Evolutionary conservation across 371 early-diverging fungal species (phyloP).

Genomic region (Mucor mucedo): DNA sequence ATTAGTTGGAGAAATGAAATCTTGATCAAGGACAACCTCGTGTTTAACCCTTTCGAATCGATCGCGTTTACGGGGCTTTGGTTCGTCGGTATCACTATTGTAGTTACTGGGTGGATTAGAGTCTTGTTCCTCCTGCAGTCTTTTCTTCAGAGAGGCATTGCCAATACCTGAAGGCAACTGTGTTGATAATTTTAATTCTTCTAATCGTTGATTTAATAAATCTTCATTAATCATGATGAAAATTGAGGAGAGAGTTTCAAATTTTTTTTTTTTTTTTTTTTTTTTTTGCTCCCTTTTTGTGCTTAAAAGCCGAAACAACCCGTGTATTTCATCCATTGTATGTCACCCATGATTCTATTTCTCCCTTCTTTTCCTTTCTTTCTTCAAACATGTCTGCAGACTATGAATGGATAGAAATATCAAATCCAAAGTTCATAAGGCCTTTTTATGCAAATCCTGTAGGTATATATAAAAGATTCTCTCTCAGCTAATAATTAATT

Average conservation of each 20-base stretch:
- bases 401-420: slow-evolving; percentile 21
- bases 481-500: not conserved
- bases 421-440: slow-evolving; percentile 16
- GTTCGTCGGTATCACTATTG: slow-evolving; percentile 51
- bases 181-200: slow-evolving; percentile 9
- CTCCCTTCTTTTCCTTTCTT: not conserved
- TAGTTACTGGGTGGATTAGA: slow-evolving; percentile 47
- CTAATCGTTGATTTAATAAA: slow-evolving; percentile 12
- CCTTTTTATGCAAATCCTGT: slow-evolving; percentile 24
- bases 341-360: not conserved
- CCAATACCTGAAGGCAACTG: slow-evolving; percentile 38
- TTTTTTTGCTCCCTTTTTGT: not conserved
- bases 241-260: not conserved
- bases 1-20: slow-evolving; percentile 30
- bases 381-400: slow-evolving; percentile 4
- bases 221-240: slow-evolving; percentile 13
- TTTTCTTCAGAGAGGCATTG: slow-evolving; percentile 26
- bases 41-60: slow-evolving; percentile 20
- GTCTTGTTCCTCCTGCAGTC: slow-evolving; percentile 26
- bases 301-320: too few relatives aligned
- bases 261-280: not conserved
- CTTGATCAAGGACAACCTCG: slow-evolving; percentile 30
- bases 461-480: not conserved
- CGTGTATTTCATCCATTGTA: not conserved
- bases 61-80: slow-evolving; percentile 33